Evolutionary conservation across 2,329 filamentous ascomycete genomes (phyloP).

Genomic region (Curvularia spicifera): DNA sequence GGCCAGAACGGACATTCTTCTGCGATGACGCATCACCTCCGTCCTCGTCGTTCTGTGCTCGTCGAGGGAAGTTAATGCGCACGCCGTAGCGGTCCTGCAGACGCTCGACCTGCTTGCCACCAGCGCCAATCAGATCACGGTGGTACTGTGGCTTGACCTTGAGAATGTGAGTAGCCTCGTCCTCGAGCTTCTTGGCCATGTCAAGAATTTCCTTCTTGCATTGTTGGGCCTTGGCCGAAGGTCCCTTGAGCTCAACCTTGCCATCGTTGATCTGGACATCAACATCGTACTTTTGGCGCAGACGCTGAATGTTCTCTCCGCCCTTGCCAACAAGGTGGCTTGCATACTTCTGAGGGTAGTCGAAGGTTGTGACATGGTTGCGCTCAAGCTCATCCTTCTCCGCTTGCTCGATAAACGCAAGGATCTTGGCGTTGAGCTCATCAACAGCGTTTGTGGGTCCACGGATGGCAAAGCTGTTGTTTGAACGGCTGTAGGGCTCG

Average conservation of each 20-base stretch:
- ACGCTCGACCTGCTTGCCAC: constrained; percentile 86
- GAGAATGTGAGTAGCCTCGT: constrained; percentile 84
- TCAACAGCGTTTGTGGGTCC: constrained; percentile 77
- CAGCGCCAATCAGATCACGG: constrained; percentile 87
- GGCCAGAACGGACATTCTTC: constrained; percentile 66
- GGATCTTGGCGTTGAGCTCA: constrained; percentile 73
- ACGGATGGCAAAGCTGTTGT: constrained; percentile 69
- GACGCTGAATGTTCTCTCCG: constrained; percentile 72
- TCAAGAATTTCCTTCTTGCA: constrained; percentile 82
- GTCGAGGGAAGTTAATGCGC: constrained; percentile 91
- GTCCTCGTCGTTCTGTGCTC: constrained; percentile 70
- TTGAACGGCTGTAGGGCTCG: constrained; percentile 61
- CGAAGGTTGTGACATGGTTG: constrained; percentile 82
- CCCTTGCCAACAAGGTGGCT: constrained; percentile 78
- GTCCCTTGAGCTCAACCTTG: constrained; percentile 93
- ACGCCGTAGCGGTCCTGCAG: constrained; percentile 93
- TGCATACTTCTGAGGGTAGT: constrained; percentile 93
- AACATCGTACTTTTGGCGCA: constrained; percentile 73
- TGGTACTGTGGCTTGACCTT: constrained; percentile 96
- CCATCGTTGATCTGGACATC: constrained; percentile 91
- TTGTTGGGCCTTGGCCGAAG: constrained; percentile 89
- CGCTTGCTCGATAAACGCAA: constrained; percentile 82
- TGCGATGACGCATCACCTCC: constrained; percentile 65
- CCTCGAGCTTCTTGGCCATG: constrained; percentile 81
- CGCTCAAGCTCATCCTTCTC: constrained; percentile 93